A percentile compares a stretch with the other conserved stretches of the same genome.
Conservation (phyloP, 176 grass and related monocot genomes). For the Olyra latifolia region DNA sequence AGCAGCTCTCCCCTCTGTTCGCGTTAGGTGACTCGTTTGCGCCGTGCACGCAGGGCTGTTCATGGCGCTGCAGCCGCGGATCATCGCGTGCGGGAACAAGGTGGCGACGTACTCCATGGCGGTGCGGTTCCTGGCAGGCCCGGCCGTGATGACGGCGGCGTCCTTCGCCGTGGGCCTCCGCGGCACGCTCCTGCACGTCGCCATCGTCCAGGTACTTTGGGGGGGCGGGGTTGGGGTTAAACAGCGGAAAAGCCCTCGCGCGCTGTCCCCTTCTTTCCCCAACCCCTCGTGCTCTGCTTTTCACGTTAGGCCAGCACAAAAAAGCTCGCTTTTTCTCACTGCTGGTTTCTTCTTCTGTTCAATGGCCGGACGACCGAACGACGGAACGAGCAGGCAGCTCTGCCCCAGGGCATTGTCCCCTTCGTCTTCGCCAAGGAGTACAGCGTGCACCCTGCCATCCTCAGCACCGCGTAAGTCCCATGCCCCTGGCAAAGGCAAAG, state of each 20-base stretch:
- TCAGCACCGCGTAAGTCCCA: slow-evolving; percentile 87
- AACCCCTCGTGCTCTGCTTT: slow-evolving; percentile 9
- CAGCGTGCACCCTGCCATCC: slow-evolving; percentile 92
- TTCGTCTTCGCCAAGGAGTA: slow-evolving; percentile 99
- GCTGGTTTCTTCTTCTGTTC: neutral
- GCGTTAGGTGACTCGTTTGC: neutral
- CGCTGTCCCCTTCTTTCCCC: neutral
- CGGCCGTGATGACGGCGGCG: slow-evolving; percentile 80
- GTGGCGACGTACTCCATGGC: slow-evolving; percentile 86
- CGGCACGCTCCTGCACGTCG: slow-evolving; percentile 89
- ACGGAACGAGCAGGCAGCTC: slow-evolving; percentile 70
- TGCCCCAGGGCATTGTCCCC: slow-evolving; percentile 97
- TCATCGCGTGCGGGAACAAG: slow-evolving; percentile 96
- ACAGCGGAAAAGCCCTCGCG: slow-evolving; percentile 28
- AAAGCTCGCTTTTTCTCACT: slow-evolving; percentile 32
- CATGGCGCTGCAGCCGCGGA: slow-evolving; percentile 95
- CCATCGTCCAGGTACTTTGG: slow-evolving; percentile 85
- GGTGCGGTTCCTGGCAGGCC: slow-evolving; percentile 78
- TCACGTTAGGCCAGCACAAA: slow-evolving; percentile 31
- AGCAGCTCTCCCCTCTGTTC: neutral
- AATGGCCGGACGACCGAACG: slow-evolving; percentile 1
- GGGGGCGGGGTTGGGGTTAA: neutral
- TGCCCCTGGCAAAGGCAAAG: neutral
- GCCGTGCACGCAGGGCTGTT: slow-evolving; percentile 56
- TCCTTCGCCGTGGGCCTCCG: slow-evolving; percentile 93